phyloP scores from a whole-genome alignment of 345 rosid genomes.

The Salix exigua region DNA sequence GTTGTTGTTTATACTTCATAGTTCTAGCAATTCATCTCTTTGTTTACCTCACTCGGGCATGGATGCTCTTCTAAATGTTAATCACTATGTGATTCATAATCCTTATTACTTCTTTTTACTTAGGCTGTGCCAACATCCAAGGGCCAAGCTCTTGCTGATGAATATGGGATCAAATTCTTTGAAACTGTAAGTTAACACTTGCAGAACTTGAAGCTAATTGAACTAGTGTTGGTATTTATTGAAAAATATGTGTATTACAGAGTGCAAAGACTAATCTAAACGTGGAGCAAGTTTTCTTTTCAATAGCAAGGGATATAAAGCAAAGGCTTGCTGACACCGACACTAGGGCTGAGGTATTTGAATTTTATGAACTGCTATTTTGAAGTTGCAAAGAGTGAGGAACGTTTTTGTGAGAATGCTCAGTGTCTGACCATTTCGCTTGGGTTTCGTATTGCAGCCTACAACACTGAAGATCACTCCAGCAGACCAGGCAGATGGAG shows the following conservation, averaged over 20 bases:
- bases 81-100: not conserved
- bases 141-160: constrained; percentile 99
- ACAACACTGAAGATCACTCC: constrained; percentile 74
- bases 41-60: not conserved
- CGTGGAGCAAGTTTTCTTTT: constrained; percentile 92
- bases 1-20: not conserved
- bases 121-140: constrained; percentile 95
- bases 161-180: constrained; percentile 93
- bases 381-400: not conserved
- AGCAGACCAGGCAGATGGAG: constrained; percentile 54
- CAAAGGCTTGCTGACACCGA: constrained; percentile 86
- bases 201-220: not conserved
- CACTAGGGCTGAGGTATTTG: constrained; percentile 64
- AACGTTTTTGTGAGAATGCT: not conserved
- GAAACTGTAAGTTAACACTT: constrained; percentile 66
- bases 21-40: not conserved
- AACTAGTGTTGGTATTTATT: not conserved
- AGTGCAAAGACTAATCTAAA: constrained; percentile 95
- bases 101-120: not conserved
- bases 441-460: constrained; percentile 40
- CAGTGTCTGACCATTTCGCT: not conserved
- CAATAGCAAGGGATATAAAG: constrained; percentile 88
- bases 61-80: not conserved
- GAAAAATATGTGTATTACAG: constrained; percentile 43
- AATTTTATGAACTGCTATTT: constrained; percentile 8